Base-by-base conservation (phyloP, 306 rosid genomes). In the Biancaea sappan region DNA sequence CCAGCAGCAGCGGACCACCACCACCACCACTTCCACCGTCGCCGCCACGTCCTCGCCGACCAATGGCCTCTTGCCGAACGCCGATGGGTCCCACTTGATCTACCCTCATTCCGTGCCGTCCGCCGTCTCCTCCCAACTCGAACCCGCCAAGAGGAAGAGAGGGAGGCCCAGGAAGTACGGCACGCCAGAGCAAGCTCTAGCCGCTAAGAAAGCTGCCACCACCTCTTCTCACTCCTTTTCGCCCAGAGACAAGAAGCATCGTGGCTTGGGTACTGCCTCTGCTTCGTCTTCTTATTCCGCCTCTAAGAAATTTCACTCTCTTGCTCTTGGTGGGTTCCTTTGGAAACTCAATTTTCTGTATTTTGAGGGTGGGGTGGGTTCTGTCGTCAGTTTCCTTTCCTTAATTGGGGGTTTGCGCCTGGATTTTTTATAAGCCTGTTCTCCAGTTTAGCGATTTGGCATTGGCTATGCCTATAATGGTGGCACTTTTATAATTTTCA, bases 91-190 rank as follows among this genome's bases (percentile, higher is more conserved):
- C 80, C 96, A 87, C 87, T 62, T 85, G 65, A 80, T 84, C 2
- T 89, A 80, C 84, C 86, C 97, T 75, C 98, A 88, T 84, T 88
- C 95, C 0, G 94, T 85, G 5, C 86, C 90, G 7, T 82, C 96
- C 26, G 88, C 92, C 8, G 87, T 86, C 21, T 86, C 92, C 24
- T 88, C 87, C 1, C 97, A 83, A 13, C 80, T 83, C 0, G 92
- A 82, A 54, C 88, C 96, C 2, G 86, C 79, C 1, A 92, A 92
- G 86, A 54, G 97, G 83, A 94, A 91, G 86, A 79, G 98, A 26
- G 98, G 98, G 4, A 79, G 98, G 29, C 98, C 98, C 1, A 81
- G 98, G 61, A 94, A 91, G 86, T 94, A 94, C 51, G 90, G 91
- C 0, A 88, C 97, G 0, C 97, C 97, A 0, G 97, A 91, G 61